Percentiles rank a stretch among this genome's conserved stretches.
phyloP scores from a whole-genome alignment of 2,329 filamentous ascomycete genomes.

The Mycosphaerella sp. region DNA sequence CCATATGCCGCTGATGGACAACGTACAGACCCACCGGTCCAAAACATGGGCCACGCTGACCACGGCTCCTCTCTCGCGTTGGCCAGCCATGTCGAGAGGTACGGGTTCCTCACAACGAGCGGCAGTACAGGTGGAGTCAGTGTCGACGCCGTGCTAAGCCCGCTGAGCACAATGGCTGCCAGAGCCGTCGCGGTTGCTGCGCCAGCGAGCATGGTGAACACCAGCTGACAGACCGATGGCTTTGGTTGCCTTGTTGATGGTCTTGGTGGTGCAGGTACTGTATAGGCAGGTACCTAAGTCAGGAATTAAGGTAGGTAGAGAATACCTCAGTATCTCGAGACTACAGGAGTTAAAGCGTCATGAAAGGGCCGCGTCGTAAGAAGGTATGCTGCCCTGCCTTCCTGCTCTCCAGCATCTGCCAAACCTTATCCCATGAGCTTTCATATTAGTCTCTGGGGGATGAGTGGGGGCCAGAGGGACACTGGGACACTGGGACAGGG shows the following conservation, averaged over 20 bases:
- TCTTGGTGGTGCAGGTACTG: background rate
- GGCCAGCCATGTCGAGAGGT: slow-evolving; percentile 51
- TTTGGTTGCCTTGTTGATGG: too few species aligned
- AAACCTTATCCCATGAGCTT: too few species aligned
- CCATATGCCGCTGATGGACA: background rate
- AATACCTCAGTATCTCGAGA: too few species aligned
- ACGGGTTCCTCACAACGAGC: slow-evolving; percentile 47
- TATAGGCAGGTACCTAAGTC: background rate
- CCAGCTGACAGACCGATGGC: background rate
- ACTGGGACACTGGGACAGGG: background rate
- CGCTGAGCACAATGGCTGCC: slow-evolving; percentile 22
- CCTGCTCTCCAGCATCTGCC: too few species aligned
- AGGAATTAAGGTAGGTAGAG: too few species aligned
- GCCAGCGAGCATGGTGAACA: slow-evolving; percentile 19
- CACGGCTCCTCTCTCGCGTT: slow-evolving; percentile 68
- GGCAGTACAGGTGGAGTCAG: slow-evolving; percentile 50
- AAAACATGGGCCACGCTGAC: slow-evolving; percentile 83
- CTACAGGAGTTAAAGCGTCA: too few species aligned
- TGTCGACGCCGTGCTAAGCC: slow-evolving; percentile 42
- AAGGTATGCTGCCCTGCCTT: too few species aligned
- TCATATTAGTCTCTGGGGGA: too few species aligned
- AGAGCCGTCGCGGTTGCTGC: slow-evolving; percentile 12
- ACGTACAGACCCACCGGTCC: slow-evolving; percentile 59
- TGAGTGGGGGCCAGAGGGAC: background rate
- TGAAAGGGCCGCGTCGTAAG: too few species aligned